Base-by-base conservation (phyloP, 2,329 filamentous ascomycete species). In the Metarhizium humberi region DNA sequence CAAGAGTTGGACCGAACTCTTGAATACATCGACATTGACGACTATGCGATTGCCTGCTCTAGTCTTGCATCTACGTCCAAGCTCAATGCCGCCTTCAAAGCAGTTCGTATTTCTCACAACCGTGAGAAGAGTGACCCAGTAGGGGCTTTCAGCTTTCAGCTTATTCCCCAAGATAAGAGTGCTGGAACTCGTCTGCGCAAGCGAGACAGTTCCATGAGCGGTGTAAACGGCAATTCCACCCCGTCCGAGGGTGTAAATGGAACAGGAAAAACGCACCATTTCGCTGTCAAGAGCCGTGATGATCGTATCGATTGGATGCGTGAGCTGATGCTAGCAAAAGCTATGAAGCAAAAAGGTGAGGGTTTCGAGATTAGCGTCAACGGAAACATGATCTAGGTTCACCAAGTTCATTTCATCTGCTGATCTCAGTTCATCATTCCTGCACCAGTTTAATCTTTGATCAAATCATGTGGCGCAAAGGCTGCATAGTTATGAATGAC, bases 261-360 rank as follows among this genome's bases (percentile, higher is more conserved):
- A 55, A 84, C 80, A 11, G 84, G 83, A 63, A 96, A 96, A 78
- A 88, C 89, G 48, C 92, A 97, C 66, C 90, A 97, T 69, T 97
- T 97, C 68, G 90, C 92, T 0, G 92, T 96, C 62, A 87, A 87
- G 73, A 84, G 79, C 64, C 82, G 91, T 14, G 90, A 96, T 66
- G 89, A 96, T 68, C 82, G 92, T 58, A 96, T 97, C 65, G 92
- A 96, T 69, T 99, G 94, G 94, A 95, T 95, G 90, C 80, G 90
- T 54, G 90, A 95, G 78, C 75, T 95, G 58, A 95, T 95, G 90
- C 82, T 95, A 49, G 90, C 90, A 54, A 94, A 94, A 75, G 90
- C 90, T 18, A 75, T 90, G 67, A 88, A 86, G 76, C 87, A 90
- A 72, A 94, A 92, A 79, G 85, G 82, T 50, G 85, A 90, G 63